These are phyloP conservation scores for Xanthoceras sorbifolium DNA, from an alignment of 345 rosid species.

Conservation along the genomic window DNA sequence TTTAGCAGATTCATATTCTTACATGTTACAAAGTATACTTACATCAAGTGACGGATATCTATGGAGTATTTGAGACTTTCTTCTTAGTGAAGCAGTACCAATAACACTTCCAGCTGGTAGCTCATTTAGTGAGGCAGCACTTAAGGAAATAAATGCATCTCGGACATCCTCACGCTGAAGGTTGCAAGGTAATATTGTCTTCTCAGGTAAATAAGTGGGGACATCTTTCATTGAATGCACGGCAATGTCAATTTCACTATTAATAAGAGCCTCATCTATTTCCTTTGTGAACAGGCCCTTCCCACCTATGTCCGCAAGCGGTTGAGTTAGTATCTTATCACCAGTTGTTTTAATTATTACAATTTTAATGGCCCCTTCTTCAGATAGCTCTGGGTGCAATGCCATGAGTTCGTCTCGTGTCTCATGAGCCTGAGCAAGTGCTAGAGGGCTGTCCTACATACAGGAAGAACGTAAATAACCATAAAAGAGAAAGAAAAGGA, in stretches of 20 bases:
- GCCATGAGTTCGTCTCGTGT: constrained; percentile 80
- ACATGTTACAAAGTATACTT: constrained; percentile 23
- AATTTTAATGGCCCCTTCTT: constrained; percentile 88
- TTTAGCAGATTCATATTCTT: neutral
- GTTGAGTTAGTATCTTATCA: constrained; percentile 85
- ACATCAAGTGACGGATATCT: constrained; percentile 79
- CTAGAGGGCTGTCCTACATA: constrained; percentile 79
- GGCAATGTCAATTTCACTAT: constrained; percentile 90
- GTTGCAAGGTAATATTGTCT: constrained; percentile 84
- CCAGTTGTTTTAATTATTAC: constrained; percentile 96
- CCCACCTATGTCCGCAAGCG: constrained; percentile 98
- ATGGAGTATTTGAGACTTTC: constrained; percentile 93
- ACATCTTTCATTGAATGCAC: constrained; percentile 99
- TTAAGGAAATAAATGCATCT: constrained; percentile 82
- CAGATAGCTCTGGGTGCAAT: constrained; percentile 67
- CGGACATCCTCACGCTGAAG: constrained; percentile 93
- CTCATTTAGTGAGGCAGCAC: constrained; percentile 64
- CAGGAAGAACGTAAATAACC: constrained; percentile 33
- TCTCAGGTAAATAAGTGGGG: constrained; percentile 89
- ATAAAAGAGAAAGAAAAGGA: neutral
- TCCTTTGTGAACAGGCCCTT: constrained; percentile 97
- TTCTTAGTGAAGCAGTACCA: constrained; percentile 96
- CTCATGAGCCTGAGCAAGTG: constrained; percentile 99
- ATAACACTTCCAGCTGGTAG: constrained; percentile 86
- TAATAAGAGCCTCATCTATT: constrained; percentile 87